phyloP scores from a whole-genome alignment of 352 stramenopile genomes.

The Globisporangium abappressorium region DNA sequence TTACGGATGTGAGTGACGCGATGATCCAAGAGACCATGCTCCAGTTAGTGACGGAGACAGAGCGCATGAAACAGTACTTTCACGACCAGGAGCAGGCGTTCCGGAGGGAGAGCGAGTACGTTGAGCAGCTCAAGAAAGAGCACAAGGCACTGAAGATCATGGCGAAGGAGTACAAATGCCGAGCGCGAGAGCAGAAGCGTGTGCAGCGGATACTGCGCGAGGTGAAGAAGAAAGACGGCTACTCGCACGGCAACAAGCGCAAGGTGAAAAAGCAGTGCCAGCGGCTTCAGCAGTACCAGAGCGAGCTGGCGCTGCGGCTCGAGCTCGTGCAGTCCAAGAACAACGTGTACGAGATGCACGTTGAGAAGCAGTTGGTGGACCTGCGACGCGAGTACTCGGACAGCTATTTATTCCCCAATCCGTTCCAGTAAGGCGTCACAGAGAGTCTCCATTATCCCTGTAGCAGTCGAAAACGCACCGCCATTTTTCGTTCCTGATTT shows the following conservation, averaged over 20 bases:
- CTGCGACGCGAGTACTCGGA: slow-evolving; percentile 65
- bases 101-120: slow-evolving; percentile 21
- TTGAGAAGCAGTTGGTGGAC: slow-evolving; percentile 48
- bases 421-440: slow-evolving; percentile 13
- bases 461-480: not conserved
- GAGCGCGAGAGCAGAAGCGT: slow-evolving; percentile 29
- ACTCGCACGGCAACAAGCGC: slow-evolving; percentile 11
- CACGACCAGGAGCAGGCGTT: slow-evolving; percentile 34
- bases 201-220: slow-evolving; percentile 33
- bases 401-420: slow-evolving; percentile 57
- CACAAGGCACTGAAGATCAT: slow-evolving; percentile 34
- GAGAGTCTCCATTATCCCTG: not conserved
- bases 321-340: slow-evolving; percentile 64
- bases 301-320: slow-evolving; percentile 48
- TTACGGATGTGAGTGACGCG: slow-evolving; percentile 16
- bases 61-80: slow-evolving; percentile 37
- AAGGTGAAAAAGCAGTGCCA: slow-evolving; percentile 48
- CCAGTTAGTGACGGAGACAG: slow-evolving; percentile 25
- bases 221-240: slow-evolving; percentile 18
- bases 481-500: not conserved
- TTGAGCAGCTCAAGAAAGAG: slow-evolving; percentile 34
- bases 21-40: slow-evolving; percentile 29
- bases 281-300: slow-evolving; percentile 36
- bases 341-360: slow-evolving; percentile 45
- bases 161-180: slow-evolving; percentile 37